Conservation (phyloP, 1,284 basidiomycete species). For the Irpex lacteus region DNA sequence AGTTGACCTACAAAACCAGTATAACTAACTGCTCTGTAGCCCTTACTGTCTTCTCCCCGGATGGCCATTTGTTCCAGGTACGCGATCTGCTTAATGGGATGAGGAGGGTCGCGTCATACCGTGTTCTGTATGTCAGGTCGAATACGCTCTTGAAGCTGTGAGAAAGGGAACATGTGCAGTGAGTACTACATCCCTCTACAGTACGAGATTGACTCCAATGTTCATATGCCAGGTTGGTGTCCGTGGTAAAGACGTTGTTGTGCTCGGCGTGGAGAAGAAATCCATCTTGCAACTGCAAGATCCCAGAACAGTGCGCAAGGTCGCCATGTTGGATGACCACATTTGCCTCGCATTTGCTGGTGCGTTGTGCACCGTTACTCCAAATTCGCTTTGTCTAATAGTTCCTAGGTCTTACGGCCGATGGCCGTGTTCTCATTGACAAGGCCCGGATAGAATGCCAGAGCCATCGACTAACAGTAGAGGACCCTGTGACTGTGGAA, state of each 20-base stretch:
- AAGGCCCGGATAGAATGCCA: slow-evolving; percentile 98
- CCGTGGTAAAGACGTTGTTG: slow-evolving; percentile 91
- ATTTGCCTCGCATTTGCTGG: slow-evolving; percentile 97
- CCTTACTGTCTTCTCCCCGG: slow-evolving; percentile 92
- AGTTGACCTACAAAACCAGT: neutral
- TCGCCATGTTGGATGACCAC: slow-evolving; percentile 98
- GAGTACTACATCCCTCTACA: slow-evolving; percentile 26
- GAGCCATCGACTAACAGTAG: slow-evolving; percentile 95
- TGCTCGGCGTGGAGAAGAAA: slow-evolving; percentile 99
- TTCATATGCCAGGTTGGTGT: slow-evolving; percentile 77
- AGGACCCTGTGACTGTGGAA: slow-evolving; percentile 97
- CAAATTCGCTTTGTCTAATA: slow-evolving; percentile 13
- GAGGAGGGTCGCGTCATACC: slow-evolving; percentile 11
- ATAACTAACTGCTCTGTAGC: slow-evolving; percentile 42
- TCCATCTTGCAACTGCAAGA: slow-evolving; percentile 97
- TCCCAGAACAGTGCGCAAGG: slow-evolving; percentile 95
- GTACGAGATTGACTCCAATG: too few species aligned
- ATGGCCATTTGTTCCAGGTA: slow-evolving; percentile 92
- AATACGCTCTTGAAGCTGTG: slow-evolving; percentile 97
- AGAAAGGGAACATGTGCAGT: slow-evolving; percentile 97
- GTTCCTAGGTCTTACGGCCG: slow-evolving; percentile 85
- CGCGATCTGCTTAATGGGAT: slow-evolving; percentile 21
- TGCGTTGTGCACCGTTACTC: slow-evolving; percentile 34
- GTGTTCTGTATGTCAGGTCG: slow-evolving; percentile 61
- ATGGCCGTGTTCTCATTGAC: slow-evolving; percentile 97